phyloP scores from a whole-genome alignment of 306 rosid genomes.

The Dalbergia cochinchinensis region DNA sequence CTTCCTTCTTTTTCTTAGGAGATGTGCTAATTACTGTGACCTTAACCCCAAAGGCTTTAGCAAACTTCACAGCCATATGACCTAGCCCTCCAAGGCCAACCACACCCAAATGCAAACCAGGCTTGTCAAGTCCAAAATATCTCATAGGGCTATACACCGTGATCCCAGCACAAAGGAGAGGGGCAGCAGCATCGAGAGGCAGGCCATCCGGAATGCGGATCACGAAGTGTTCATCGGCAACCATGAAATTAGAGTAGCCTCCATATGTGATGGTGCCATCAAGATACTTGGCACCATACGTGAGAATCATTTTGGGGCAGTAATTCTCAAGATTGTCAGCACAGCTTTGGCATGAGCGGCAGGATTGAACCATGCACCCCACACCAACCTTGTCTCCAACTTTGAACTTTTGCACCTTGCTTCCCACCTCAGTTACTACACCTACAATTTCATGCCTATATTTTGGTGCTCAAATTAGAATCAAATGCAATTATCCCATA shows the following conservation, averaged over 20 bases:
- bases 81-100: slow-evolving; percentile 65
- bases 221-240: slow-evolving; percentile 49
- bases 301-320: slow-evolving; percentile 53
- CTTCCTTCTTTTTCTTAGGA: slow-evolving; percentile 47
- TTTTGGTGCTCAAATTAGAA: slow-evolving; percentile 18
- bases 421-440: slow-evolving; percentile 56
- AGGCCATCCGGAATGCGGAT: slow-evolving; percentile 43
- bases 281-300: slow-evolving; percentile 39
- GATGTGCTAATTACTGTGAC: slow-evolving; percentile 57
- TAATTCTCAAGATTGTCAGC: slow-evolving; percentile 50
- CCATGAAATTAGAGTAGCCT: slow-evolving; percentile 55
- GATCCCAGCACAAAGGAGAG: slow-evolving; percentile 58
- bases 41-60: slow-evolving; percentile 51
- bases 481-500: neutral
- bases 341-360: slow-evolving; percentile 55
- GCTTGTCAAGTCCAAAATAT: slow-evolving; percentile 46
- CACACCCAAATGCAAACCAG: slow-evolving; percentile 53
- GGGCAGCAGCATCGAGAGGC: slow-evolving; percentile 55
- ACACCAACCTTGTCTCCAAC: slow-evolving; percentile 65
- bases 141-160: slow-evolving; percentile 57
- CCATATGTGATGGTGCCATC: slow-evolving; percentile 58
- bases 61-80: slow-evolving; percentile 58
- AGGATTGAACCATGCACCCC: slow-evolving; percentile 58
- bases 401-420: slow-evolving; percentile 50
- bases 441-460: slow-evolving; percentile 63